phyloP scores from a whole-genome alignment of 805 yeast species.

The Metschnikowia lochheadii region DNA sequence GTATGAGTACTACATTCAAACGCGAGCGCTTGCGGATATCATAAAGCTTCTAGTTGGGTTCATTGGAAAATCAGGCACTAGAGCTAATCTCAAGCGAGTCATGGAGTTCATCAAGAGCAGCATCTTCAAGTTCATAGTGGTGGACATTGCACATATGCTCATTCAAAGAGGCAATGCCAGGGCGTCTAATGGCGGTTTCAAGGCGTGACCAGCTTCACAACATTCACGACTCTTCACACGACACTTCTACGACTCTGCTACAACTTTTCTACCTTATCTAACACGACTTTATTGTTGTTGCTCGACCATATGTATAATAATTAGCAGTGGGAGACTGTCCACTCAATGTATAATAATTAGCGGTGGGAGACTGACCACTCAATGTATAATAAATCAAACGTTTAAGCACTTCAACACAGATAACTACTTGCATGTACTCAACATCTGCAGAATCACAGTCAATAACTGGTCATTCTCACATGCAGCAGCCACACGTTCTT shows the following conservation, averaged over 20 bases:
- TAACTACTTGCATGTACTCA: constrained; percentile 59
- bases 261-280: too few species aligned
- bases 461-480: constrained; percentile 93
- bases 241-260: too few species aligned
- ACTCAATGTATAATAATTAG: neutral
- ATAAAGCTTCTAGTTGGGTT: constrained; percentile 9
- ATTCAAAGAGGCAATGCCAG: constrained; percentile 12
- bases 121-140: constrained; percentile 33
- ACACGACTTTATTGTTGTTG: neutral
- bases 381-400: too few species aligned
- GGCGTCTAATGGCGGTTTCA: neutral
- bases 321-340: neutral
- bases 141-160: constrained; percentile 36
- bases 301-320: neutral
- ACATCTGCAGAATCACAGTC: constrained; percentile 89
- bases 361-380: neutral
- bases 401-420: too few species aligned
- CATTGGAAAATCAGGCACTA: constrained; percentile 12
- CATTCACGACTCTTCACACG: too few species aligned
- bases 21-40: constrained; percentile 18
- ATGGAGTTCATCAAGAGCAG: constrained; percentile 34
- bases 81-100: constrained; percentile 22
- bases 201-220: neutral
- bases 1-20: constrained; percentile 33
- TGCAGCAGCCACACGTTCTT: constrained; percentile 97